Evolutionary conservation across 106 monocot species (phyloP).

Genomic region (Allium sativum): DNA sequence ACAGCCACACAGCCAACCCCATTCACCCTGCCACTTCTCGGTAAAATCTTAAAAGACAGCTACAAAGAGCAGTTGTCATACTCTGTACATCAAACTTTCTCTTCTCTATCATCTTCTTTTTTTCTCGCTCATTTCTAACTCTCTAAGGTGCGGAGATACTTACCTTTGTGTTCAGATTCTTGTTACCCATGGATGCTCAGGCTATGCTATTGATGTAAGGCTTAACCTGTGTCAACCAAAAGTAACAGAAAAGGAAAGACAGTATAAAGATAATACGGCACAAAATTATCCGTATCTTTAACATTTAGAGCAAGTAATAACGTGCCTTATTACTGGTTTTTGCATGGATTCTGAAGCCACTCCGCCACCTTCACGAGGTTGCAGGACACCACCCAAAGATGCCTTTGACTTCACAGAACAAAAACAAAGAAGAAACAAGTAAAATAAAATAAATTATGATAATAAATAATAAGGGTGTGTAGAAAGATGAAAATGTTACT

Average conservation of each 20-base stretch:
- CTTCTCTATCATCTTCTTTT: too few relatives aligned
- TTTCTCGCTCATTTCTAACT: too few relatives aligned
- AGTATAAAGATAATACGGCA: slow-evolving; percentile 41
- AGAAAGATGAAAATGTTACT: too few relatives aligned
- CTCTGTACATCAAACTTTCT: too few relatives aligned
- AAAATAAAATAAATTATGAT: not conserved
- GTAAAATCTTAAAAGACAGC: too few relatives aligned
- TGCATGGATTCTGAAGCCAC: slow-evolving; percentile 23
- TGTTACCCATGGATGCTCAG: too few relatives aligned
- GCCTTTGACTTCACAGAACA: slow-evolving; percentile 26
- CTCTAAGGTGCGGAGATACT: too few relatives aligned
- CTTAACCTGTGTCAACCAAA: slow-evolving; percentile 31
- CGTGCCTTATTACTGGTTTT: slow-evolving; percentile 40
- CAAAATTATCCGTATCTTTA: not conserved
- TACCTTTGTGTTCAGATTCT: not conserved
- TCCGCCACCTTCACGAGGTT: slow-evolving; percentile 16
- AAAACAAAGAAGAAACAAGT: not conserved
- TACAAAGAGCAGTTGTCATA: too few relatives aligned
- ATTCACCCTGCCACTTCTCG: too few relatives aligned
- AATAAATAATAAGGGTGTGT: too few relatives aligned
- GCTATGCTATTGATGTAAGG: slow-evolving; percentile 30
- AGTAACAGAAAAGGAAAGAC: slow-evolving; percentile 15
- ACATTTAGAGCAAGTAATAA: slow-evolving; percentile 7
- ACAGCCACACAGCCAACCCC: too few relatives aligned
- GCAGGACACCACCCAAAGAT: slow-evolving; percentile 12